These are phyloP conservation scores for Gracilaria vermiculophylla DNA, from an alignment of 23 red algal species.

Conservation along the genomic window DNA sequence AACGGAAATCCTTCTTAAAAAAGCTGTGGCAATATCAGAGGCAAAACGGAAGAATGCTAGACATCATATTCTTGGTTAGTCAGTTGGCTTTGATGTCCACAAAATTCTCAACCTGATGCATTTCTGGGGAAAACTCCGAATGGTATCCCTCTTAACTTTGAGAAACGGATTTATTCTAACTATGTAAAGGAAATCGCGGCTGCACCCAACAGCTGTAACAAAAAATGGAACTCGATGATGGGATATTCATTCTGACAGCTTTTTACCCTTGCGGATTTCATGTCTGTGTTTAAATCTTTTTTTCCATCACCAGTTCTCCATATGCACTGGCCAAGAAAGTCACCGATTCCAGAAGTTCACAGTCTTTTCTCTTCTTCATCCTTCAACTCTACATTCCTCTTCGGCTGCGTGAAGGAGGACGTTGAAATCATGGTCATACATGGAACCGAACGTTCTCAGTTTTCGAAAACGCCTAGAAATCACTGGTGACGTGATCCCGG, in stretches of 20 bases:
- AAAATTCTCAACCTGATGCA: neutral
- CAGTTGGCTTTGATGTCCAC: neutral
- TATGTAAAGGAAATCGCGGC: too few species aligned
- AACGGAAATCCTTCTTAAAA: neutral
- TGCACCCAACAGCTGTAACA: too few species aligned
- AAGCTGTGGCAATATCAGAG: constrained; percentile 9
- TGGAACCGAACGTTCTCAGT: constrained; percentile 49
- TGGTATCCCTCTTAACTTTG: too few species aligned
- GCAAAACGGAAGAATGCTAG: neutral
- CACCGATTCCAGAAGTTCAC: neutral
- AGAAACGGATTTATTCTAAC: too few species aligned
- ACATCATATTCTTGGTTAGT: neutral
- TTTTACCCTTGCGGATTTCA: too few species aligned
- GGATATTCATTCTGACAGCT: too few species aligned
- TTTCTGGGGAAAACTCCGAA: too few species aligned
- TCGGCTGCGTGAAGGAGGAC: constrained; percentile 38
- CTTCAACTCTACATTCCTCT: constrained; percentile 20
- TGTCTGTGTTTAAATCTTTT: too few species aligned
- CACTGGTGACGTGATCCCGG: constrained; percentile 69
- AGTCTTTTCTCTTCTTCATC: too few species aligned
- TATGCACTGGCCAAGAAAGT: neutral
- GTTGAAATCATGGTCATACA: constrained; percentile 61
- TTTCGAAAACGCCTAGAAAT: constrained; percentile 50
- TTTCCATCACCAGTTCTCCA: too few species aligned
- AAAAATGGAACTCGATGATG: too few species aligned